Evolutionary conservation across 169 alveolate genomes (phyloP), one percentile per base, ranked within the genome.

Genomic region (Plasmodium billcollinsi): DNA sequence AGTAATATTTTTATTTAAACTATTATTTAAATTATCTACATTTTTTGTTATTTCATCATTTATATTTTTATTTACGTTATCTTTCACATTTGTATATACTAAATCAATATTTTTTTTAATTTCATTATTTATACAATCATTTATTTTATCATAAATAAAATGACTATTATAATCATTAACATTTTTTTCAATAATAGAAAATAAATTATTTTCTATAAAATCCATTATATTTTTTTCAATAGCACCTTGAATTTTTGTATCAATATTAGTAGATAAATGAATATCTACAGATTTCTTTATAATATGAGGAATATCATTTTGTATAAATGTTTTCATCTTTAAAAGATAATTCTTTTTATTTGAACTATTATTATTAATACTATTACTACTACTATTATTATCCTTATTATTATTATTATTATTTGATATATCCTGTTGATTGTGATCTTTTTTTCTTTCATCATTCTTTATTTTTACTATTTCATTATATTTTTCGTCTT

Each of bases 41-140:
- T 56, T 73, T 62, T 62, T 73, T 47, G 43, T 63, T 12, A 73
- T 73, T 73, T 73, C 65, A n/a, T 54, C 71, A 12, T 76, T 76
- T 20, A 76, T 69, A 66, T 76, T 66, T 50, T 26, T 47, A 12
- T 76, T 21, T 24, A 76, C 63, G 4, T 69, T 54, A 3, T 76
- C 52, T 39, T 59, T 45, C 12, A 76, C 47, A 26, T 47, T 66
- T 12, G 15, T 29, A 71, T 49, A 76, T 0, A 52, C 66, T 15
- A 15, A 18, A 29, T 66, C 75, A 15, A 56, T 71, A 50, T 76
- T 63, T 21, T 76, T 76, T 18, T 43, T 76, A 59, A 76, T 56
- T 76, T 76, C 78, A 18, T 39, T 9, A n/a, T 21, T 49, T 4
- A 76, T 58, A 65, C 54, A 18, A 18, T 76, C 89, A 21, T 47